Base-by-base conservation (phyloP, 2,329 filamentous ascomycete genomes). In the Diaporthe ilicicola region DNA sequence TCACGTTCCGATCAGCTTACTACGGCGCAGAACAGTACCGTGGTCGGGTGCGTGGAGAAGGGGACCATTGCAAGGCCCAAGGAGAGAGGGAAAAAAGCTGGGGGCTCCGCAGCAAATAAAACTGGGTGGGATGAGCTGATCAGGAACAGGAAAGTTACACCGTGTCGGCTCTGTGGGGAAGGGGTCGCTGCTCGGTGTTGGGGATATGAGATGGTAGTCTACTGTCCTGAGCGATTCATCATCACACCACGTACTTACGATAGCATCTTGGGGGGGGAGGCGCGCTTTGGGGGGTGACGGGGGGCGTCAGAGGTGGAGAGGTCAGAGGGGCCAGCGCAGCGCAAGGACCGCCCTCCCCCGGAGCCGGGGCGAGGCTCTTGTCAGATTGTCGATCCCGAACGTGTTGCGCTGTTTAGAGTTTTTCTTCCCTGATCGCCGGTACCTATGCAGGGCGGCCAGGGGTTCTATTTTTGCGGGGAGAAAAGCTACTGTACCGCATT, bases 131-230 rank as follows among this genome's bases (percentile, higher is more conserved):
- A 44, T 64, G 55, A 42, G 67, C 67, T 54, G 67, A 69, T 65
- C 55, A 53, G 59, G 59, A 62, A 62, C 59, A 62, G 59, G 67
- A 65, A 64, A 34, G 64, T 55, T 64, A 17, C n/a, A 55, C 53
- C 37, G 39, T 56, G 68, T 54, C 68, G 56, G 50, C n/a, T 56
- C 44, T 70, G 59, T 70, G 69, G 53, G 61, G 69, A 67, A 68
- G 53, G 39, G 42, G 59, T 42, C 59, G 59, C 29, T 62, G 59
- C 51, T 37, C 59, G 48, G 59, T 62, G 59, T 34, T 62, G 59
- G 59, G 59, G 48, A 62, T 34, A 27, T 48, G 59, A 34, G 59
- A 34, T 48, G 15, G 59, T 34, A 34, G 4, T 34, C 4, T 48
- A 48, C 59, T n/a, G 42, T 48, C n/a, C 59, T 12, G 42, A 12